Evolutionary conservation across 352 stramenopile genomes (phyloP).

Genomic region (Globisporangium paddicum): DNA sequence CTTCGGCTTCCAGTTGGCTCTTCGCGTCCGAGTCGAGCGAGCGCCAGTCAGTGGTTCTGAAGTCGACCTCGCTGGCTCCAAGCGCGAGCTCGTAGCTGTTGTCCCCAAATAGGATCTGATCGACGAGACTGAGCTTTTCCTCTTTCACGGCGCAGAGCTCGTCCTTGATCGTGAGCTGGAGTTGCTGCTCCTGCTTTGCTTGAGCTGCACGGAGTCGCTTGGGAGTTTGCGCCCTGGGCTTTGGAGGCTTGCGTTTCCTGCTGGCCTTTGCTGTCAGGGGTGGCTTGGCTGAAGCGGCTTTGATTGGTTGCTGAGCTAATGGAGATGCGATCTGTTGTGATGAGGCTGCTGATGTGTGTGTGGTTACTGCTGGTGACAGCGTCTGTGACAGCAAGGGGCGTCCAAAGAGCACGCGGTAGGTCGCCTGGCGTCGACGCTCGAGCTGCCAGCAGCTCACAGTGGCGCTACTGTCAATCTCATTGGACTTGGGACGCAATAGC

Average conservation of each 20-base stretch:
- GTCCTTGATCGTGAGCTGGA: not conserved
- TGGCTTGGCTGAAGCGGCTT: not conserved
- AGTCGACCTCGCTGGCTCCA: not conserved
- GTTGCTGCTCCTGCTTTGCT: too few species aligned
- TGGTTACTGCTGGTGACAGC: not conserved
- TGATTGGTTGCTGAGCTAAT: not conserved
- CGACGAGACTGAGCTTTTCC: not conserved
- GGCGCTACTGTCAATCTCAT: too few species aligned
- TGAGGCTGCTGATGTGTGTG: not conserved
- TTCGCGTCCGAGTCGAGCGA: not conserved
- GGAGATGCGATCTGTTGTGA: too few species aligned
- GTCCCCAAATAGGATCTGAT: conserved; percentile 1
- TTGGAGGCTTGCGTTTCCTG: not conserved
- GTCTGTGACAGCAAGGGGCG: conserved; percentile 20
- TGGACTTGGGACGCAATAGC: not conserved
- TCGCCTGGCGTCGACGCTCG: conserved; percentile 29
- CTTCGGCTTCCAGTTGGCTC: not conserved
- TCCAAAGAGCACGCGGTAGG: conserved; percentile 43
- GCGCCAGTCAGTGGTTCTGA: not conserved
- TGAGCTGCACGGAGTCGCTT: not conserved
- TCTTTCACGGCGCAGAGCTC: not conserved
- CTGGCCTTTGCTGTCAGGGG: not conserved
- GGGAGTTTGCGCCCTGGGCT: not conserved
- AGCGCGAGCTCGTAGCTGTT: not conserved
- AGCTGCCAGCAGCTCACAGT: conserved; percentile 22